These are phyloP conservation scores for Pseudocercospora fuligena DNA, from an alignment of 2,329 filamentous ascomycete genomes.

Conservation along the genomic window DNA sequence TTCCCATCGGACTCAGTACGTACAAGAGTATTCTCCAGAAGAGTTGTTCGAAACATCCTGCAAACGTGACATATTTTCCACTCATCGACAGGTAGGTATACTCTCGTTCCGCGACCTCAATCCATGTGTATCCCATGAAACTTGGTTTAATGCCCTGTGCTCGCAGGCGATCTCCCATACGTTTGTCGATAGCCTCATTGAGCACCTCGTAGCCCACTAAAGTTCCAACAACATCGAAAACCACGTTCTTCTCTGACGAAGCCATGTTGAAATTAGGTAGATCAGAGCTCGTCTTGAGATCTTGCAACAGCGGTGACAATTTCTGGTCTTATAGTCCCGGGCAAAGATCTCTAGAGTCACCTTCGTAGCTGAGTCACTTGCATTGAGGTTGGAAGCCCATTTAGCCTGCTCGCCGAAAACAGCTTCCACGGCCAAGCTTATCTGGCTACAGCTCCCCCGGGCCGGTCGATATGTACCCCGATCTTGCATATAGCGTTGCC, in stretches of 20 bases:
- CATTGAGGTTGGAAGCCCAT: not conserved
- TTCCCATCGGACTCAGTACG: too few relatives aligned
- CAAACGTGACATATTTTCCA: constrained; percentile 49
- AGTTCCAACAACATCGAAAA: constrained; percentile 55
- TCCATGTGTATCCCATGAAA: constrained; percentile 54
- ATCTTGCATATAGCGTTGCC: not conserved
- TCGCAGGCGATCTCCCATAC: constrained; percentile 49
- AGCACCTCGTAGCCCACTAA: constrained; percentile 53
- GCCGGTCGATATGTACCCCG: not conserved
- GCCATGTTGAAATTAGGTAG: constrained; percentile 11
- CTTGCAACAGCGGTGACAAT: not conserved
- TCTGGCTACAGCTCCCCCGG: not conserved
- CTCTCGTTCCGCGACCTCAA: constrained; percentile 54
- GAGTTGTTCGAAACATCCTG: constrained; percentile 48
- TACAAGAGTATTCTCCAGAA: constrained; percentile 55
- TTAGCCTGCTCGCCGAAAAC: constrained; percentile 4
- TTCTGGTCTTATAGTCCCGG: not conserved
- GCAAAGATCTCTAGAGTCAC: not conserved
- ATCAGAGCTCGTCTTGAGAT: not conserved
- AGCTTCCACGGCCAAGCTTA: constrained; percentile 9
- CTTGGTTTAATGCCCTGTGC: constrained; percentile 47
- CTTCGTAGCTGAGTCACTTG: not conserved
- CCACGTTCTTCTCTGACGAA: constrained; percentile 31
- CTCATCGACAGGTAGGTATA: constrained; percentile 56
- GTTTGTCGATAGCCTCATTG: constrained; percentile 47